phyloP scores from a whole-genome alignment of 345 rosid genomes.

The Eutrema heterophyllum region DNA sequence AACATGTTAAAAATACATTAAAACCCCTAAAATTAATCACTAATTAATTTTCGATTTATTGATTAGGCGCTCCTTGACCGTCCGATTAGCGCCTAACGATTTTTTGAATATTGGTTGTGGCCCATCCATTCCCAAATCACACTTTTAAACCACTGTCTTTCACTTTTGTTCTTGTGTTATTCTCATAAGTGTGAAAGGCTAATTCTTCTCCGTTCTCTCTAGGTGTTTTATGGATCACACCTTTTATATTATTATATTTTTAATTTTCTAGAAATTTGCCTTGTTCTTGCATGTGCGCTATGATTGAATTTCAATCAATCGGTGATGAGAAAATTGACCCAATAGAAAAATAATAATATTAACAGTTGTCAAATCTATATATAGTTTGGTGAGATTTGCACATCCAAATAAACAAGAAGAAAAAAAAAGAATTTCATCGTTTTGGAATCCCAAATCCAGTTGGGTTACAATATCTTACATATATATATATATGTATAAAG shows the following conservation, averaged over 20 bases:
- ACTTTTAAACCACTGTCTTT: constrained; percentile 30
- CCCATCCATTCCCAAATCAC: constrained; percentile 23
- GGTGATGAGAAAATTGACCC: constrained; percentile 2
- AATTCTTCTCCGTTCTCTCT: constrained; percentile 29
- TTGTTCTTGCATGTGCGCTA: constrained; percentile 21
- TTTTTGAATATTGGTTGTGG: not conserved
- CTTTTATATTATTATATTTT: constrained; percentile 20
- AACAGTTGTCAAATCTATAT: not conserved
- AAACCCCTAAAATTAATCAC: too few species aligned
- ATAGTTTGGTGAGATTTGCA: constrained; percentile 26
- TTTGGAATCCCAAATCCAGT: constrained; percentile 13
- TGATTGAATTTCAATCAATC: constrained; percentile 17
- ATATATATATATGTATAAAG: not conserved
- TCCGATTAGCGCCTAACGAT: too few species aligned
- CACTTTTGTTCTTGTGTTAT: constrained; percentile 14
- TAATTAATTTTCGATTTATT: too few species aligned
- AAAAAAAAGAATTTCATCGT: not conserved
- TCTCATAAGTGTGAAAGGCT: constrained; percentile 10
- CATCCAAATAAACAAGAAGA: not conserved
- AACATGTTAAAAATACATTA: too few species aligned
- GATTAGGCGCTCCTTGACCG: too few species aligned
- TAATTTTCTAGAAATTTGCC: not conserved
- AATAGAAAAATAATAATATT: not conserved
- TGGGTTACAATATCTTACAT: constrained; percentile 19
- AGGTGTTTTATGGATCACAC: constrained; percentile 31